These are phyloP conservation scores for Prorocentrum cordatum DNA, from an alignment of 169 alveolate species.

Conservation along the genomic window DNA sequence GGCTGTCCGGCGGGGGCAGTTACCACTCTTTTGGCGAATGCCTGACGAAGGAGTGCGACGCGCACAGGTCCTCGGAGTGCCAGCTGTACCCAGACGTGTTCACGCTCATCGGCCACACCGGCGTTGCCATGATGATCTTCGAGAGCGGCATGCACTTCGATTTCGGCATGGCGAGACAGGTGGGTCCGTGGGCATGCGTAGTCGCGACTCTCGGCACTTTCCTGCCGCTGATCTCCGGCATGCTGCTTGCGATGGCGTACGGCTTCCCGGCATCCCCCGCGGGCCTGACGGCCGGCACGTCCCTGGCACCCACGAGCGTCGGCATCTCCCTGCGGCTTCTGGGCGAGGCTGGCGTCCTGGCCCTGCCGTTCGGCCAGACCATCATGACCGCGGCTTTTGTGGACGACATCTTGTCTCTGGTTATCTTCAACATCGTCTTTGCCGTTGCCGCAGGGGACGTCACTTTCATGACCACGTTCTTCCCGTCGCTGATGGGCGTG, in stretches of 20 bases:
- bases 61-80: slow-evolving; percentile 26
- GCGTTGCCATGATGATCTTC: slow-evolving; percentile 50
- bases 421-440: slow-evolving; percentile 34
- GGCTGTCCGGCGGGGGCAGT: slow-evolving; percentile 32
- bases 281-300: slow-evolving; percentile 54
- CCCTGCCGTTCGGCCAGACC: slow-evolving; percentile 45
- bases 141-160: slow-evolving; percentile 68
- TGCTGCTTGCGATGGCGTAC: neutral
- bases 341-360: slow-evolving; percentile 27
- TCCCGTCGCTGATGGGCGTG: slow-evolving; percentile 29
- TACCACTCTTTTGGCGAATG: slow-evolving; percentile 15
- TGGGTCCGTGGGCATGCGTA: neutral
- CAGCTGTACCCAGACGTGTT: slow-evolving; percentile 21
- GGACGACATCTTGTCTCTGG: slow-evolving; percentile 49
- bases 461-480: too few relatives aligned
- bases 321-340: slow-evolving; percentile 23
- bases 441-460: slow-evolving; percentile 15
- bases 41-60: slow-evolving; percentile 17
- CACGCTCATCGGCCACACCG: slow-evolving; percentile 48
- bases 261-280: slow-evolving; percentile 16
- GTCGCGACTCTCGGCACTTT: slow-evolving; percentile 20
- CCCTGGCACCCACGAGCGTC: slow-evolving; percentile 47
- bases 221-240: slow-evolving; percentile 10
- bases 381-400: slow-evolving; percentile 57
- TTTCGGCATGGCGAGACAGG: slow-evolving; percentile 39